A percentile compares a stretch with the other conserved stretches of the same genome.
Conservation (phyloP, 2,329 filamentous ascomycete species). For the Ceratocystis papillata region DNA sequence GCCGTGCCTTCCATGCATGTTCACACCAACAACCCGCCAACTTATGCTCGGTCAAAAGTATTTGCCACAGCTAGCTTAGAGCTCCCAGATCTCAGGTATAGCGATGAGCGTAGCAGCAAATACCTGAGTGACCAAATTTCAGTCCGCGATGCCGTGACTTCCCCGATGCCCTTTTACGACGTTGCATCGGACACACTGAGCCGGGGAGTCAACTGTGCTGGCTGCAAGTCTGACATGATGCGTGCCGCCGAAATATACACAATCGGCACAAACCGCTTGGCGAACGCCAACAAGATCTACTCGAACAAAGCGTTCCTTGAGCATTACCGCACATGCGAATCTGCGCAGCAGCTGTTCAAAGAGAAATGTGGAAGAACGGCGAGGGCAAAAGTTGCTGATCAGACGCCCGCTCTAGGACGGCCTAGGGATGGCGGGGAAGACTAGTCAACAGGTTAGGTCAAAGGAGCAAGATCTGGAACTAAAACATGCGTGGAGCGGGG, state of each 20-base stretch:
- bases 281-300: neutral
- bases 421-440: no score
- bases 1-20: neutral
- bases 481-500: no score
- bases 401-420: no score
- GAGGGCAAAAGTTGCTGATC: no score
- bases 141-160: constrained; percentile 8
- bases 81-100: neutral
- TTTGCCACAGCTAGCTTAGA: constrained; percentile 2
- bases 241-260: neutral
- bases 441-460: no score
- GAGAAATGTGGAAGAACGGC: neutral
- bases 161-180: constrained; percentile 11
- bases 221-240: constrained; percentile 5
- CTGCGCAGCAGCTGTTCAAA: constrained; percentile 8
- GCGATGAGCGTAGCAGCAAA: neutral
- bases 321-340: constrained; percentile 4
- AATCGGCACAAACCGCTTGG: neutral
- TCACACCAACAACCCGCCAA: neutral
- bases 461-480: no score
- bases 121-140: neutral
- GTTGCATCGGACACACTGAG: neutral
- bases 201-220: constrained; percentile 10
- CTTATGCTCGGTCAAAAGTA: neutral
- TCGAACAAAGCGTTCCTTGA: constrained; percentile 10